Base-by-base conservation (phyloP, 768 basidiomycete genomes). In the Boletus sensibilis region DNA sequence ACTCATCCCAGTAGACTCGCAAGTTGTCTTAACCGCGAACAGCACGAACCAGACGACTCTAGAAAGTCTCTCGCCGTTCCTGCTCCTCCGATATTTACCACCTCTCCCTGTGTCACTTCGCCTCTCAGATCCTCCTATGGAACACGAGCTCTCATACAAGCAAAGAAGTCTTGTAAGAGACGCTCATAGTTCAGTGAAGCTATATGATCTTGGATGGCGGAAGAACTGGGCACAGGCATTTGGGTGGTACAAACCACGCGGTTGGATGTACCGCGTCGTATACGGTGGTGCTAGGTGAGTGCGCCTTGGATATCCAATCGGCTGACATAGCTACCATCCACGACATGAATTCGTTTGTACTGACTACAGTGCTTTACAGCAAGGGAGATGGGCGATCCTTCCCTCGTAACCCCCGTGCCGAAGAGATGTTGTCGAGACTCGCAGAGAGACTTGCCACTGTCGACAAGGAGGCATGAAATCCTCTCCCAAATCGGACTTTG, bases 21-120 rank as follows among this genome's bases (percentile, higher is more conserved):
- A 52, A n/a, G 3, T 20, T 14, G 16, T 46, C 31, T 55, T 45
- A 52, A 38, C 2, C 10, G 14, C 23, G 33, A 51, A 34, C 57
- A 92, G 90, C 35, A 91, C 86, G 27, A 93, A 93, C 67, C 89
- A 92, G 73, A 92, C 91, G n/a, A 93, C 91, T 0, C 59, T 92
- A 21, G 91, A 93, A 66, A 78, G 83, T 53, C 77, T 92, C 38
- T 83, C 89, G 0, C 89, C 89, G 1, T 92, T 88, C 69, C 68
- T 88, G 27, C 76, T 93, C 14, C 76, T 94, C 49, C 83, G 86
- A 52, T 73, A 90, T 63, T 75, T 92, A 27, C 87, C 91, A 33
- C 80, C 81, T 4, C 74, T 88, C 12, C 85, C 85, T 34, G 46
- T 31, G 38, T 61, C 64, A 34, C 69, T 70, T 55, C 79, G 77